Evolutionary conservation across 1,139 yeast genomes (phyloP).

Genomic region (Pneumocystis canis): DNA sequence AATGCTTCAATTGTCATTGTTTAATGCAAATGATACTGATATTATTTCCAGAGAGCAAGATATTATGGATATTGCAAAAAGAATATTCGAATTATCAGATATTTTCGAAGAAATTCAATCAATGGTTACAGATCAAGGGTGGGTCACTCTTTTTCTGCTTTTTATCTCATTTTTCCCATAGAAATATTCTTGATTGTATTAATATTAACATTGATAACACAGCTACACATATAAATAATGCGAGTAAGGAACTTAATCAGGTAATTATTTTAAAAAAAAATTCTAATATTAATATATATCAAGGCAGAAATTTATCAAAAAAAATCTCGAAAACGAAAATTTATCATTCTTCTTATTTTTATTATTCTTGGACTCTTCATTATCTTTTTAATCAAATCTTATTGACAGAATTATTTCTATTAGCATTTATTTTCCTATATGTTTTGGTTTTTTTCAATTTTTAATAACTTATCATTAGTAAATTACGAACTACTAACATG

Average conservation of each 20-base stretch:
- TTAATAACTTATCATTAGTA: background rate
- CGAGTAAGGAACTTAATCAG: constrained; percentile 59
- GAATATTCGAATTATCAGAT: constrained; percentile 81
- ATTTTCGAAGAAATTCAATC: constrained; percentile 87
- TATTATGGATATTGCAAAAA: constrained; percentile 80
- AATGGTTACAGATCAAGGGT: constrained; percentile 76
- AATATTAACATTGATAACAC: constrained; percentile 80
- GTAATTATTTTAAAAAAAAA: background rate
- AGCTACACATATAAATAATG: constrained; percentile 55
- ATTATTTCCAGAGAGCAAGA: constrained; percentile 72
- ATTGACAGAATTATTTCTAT: background rate
- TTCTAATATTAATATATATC: constrained; percentile 3
- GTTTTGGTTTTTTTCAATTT: background rate
- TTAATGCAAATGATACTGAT: constrained; percentile 16
- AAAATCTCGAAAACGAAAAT: constrained; percentile 78
- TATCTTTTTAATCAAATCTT: constrained; percentile 34
- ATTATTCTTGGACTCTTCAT: constrained; percentile 60
- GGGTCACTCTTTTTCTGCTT: background rate
- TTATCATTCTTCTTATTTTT: constrained; percentile 57
- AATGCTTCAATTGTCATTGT: constrained; percentile 26
- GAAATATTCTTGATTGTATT: constrained; percentile 79
- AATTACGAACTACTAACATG: background rate
- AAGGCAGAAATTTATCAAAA: constrained; percentile 67
- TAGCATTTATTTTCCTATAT: background rate
- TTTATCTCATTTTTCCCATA: background rate